Percentiles rank a stretch among this genome's conserved stretches.
Evolutionary conservation across 2,329 filamentous ascomycete species (phyloP).

Genomic region (Escovopsis sp.): DNA sequence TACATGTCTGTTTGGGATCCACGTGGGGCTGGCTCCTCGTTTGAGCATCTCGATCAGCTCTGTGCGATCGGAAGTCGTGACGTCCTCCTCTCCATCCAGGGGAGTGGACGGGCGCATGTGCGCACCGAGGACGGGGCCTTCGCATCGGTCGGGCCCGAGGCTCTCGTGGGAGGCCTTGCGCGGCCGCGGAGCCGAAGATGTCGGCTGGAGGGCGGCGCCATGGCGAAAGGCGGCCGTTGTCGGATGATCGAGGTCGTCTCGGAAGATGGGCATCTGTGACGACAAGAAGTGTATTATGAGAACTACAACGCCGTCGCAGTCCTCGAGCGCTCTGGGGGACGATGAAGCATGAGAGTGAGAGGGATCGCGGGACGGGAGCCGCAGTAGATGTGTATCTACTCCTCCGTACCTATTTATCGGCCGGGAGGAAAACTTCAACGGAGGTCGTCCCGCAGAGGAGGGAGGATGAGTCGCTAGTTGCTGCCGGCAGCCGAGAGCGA

Average conservation of each 20-base stretch:
- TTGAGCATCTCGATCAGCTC: constrained; percentile 79
- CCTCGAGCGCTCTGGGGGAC: neutral
- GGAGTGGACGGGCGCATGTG: constrained; percentile 15
- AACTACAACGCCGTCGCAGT: constrained; percentile 9
- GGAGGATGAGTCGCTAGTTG: too few species aligned
- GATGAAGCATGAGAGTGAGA: constrained; percentile 1
- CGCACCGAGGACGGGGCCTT: constrained; percentile 37
- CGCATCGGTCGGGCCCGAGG: constrained; percentile 45
- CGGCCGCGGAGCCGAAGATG: constrained; percentile 5
- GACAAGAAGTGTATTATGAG: neutral
- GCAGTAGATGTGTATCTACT: too few species aligned
- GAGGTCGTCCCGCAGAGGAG: too few species aligned
- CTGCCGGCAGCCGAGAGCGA: too few species aligned
- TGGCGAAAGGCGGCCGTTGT: constrained; percentile 8
- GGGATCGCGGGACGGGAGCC: too few species aligned
- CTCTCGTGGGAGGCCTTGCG: constrained; percentile 41
- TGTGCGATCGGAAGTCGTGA: constrained; percentile 44
- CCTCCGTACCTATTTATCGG: too few species aligned
- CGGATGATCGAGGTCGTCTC: constrained; percentile 31
- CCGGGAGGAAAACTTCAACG: too few species aligned
- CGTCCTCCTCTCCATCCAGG: constrained; percentile 11
- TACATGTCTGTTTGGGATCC: constrained; percentile 53
- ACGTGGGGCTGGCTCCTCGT: constrained; percentile 59
- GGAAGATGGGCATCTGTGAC: constrained; percentile 44
- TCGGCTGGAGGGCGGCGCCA: constrained; percentile 3